phyloP scores from a whole-genome alignment of 2,329 filamentous ascomycete genomes.

The Alternaria tenuissima region DNA sequence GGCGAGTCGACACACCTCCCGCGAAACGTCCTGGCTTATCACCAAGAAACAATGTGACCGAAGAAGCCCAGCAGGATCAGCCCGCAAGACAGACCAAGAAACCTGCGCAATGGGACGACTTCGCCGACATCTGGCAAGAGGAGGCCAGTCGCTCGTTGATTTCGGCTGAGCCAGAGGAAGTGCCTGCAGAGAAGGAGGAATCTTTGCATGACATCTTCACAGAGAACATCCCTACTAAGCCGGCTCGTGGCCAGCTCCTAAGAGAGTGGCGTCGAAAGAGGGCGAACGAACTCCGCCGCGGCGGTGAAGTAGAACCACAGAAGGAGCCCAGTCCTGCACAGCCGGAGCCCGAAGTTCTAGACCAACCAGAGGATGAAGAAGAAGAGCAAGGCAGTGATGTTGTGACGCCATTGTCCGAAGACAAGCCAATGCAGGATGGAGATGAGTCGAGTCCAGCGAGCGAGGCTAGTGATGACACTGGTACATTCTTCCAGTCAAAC shows the following conservation, averaged over 20 bases:
- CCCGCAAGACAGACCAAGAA: conserved; percentile 1
- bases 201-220: conserved; percentile 47
- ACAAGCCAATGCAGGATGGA: conserved; percentile 18
- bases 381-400: conserved; percentile 25
- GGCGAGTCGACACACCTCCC: conserved; percentile 37
- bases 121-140: conserved; percentile 58
- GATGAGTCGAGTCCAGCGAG: conserved; percentile 27
- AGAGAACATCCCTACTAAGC: conserved; percentile 38
- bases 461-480: conserved; percentile 47
- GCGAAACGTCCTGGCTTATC: neutral
- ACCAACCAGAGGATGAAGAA: conserved; percentile 12
- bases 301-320: conserved; percentile 47
- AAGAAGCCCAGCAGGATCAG: conserved; percentile 6
- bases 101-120: conserved; percentile 23
- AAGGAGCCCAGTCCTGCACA: conserved; percentile 16
- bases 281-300: conserved; percentile 49
- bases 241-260: conserved; percentile 52
- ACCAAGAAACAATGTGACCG: neutral
- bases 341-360: conserved; percentile 8
- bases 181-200: conserved; percentile 21
- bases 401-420: conserved; percentile 13
- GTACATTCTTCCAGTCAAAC: conserved; percentile 49
- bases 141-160: conserved; percentile 53
- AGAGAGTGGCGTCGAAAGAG: conserved; percentile 54
- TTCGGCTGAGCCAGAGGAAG: conserved; percentile 29